These are phyloP conservation scores for Ceratobasidium papillatum DNA, from an alignment of 1,284 basidiomycete species.

Conservation along the genomic window DNA sequence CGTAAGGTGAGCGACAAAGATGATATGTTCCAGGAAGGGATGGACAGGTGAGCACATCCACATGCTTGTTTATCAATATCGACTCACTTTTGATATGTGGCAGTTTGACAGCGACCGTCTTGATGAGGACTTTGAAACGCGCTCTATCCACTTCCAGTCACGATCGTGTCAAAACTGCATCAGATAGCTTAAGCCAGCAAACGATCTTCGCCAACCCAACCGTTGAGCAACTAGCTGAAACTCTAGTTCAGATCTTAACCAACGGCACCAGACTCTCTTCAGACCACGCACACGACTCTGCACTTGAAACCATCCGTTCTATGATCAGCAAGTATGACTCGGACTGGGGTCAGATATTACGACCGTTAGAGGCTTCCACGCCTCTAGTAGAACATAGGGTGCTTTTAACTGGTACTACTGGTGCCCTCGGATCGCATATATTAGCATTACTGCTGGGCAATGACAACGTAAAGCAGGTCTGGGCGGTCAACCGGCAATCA, in stretches of 20 bases:
- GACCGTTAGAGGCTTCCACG: neutral
- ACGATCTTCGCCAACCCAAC: conserved; percentile 8
- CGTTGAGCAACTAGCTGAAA: neutral
- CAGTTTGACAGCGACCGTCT: conserved; percentile 4
- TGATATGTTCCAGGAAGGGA: conserved; percentile 19
- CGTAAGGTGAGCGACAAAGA: neutral
- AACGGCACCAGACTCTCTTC: neutral
- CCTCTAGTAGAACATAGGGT: conserved; percentile 33
- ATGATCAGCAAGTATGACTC: conserved; percentile 21
- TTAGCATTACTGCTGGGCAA: conserved; percentile 47
- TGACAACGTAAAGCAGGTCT: conserved; percentile 11
- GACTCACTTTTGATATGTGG: neutral
- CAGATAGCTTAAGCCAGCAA: neutral
- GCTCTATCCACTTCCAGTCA: neutral
- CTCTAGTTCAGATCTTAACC: neutral
- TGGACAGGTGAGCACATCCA: conserved; percentile 12
- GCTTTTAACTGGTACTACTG: conserved; percentile 53
- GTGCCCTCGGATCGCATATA: conserved; percentile 50
- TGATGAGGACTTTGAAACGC: conserved; percentile 6
- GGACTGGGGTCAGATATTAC: neutral
- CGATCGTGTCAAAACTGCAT: neutral
- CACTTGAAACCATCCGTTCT: neutral
- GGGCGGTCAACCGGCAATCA: conserved; percentile 38
- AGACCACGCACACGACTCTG: neutral
- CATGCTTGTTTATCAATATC: neutral